Evolutionary conservation across 1,139 yeast species (phyloP), one percentile per base, ranked within the genome.

Genomic region (Saccharomyces hybrid): DNA sequence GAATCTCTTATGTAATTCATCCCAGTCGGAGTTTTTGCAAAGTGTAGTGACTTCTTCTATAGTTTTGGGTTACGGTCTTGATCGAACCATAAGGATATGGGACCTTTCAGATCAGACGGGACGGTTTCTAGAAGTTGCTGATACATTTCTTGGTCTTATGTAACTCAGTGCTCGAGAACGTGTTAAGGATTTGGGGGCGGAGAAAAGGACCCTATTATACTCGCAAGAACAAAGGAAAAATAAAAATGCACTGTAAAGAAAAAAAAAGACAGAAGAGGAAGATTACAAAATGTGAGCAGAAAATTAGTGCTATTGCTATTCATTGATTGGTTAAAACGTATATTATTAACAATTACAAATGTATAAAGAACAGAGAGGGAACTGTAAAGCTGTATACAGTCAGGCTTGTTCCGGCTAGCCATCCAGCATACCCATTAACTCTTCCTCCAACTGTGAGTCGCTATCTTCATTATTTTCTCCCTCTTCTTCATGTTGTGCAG

Each of bases 41-140:
- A 89, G 74, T 0, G 67, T 61, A 25, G 66, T 55, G 48, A 90
- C 83, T 67, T 88, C 88, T 2, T 71, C 58, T 50, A 82, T 71
- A 1, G 95, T 81, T 6, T 63, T 5, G 79, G 78, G 61, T 88
- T 83, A 70, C 60, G 69, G 49, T 64, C 71, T 32, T 60, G 56
- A 6, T 54, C 38, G 5, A 68, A 52, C 71, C 71, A 68, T 5
- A 55, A 48, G 9, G 48, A 48, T 20, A 67, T 56, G 20, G 56
- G 42, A 2, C 38, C 50, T 34, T 51, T 54, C 47, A 66, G 48
- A 23, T 60, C 61, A 5, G 47, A 47, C 3, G 65, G 67, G 27
- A 60, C 28, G 8, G 11, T 16, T 9, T 38, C 47, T 1, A 48
- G 20, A 6, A 51, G 3, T 29, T 47, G 34, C 32, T 4, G 26